Base-by-base conservation (phyloP, 1,139 yeast genomes). In the Suhomyces atakaporum region DNA sequence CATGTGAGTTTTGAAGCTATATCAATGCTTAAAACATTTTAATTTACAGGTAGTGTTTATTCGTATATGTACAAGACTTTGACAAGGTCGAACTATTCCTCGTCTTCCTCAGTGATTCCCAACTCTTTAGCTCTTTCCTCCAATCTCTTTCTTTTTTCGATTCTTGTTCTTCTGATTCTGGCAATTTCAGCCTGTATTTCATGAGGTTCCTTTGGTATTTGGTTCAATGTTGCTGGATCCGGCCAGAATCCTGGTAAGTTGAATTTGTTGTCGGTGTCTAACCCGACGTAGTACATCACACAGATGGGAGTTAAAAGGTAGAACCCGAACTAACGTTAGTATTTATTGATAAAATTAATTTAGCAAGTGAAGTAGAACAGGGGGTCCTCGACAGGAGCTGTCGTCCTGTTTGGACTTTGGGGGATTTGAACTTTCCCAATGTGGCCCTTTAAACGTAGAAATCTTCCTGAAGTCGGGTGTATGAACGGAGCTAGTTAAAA, bases 191-290 rank as follows among this genome's bases (percentile, higher is more conserved):
- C 92, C 54, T 86, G 84, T 45, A 89, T 87, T 56, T 90, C 97
- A 51, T 84, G 87, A 7, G 90, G 90, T 56, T 89, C 97, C 56
- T 88, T 90, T 3, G 97, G 97, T 25, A 90, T 82, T 62, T 85
- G 84, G 57, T 89, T 88, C 50, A 88, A 73, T 2, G 96, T 84
- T 24, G 85, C 84, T 25, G 97, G 97, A 60, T 89, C 97, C 1
- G 97, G 97, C 96, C 96, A 88, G 62, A 87, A 89, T 12, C 96
- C 96, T n/a, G 95, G 95, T 37, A 89, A 81, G 56, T 88, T 87
- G 59, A 90, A 80, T 65, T 88, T 89, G 50, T 74, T 78, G 60
- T 90, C 96, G 1, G 97, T 84, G 51, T 89, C 90, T 29, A 84
- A 75, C 56, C 97, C 97, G 34, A 88, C 90, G 53, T 84, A 90